Evolutionary conservation across 2,329 filamentous ascomycete species (phyloP).

Genomic region (Hortaea sp.): DNA sequence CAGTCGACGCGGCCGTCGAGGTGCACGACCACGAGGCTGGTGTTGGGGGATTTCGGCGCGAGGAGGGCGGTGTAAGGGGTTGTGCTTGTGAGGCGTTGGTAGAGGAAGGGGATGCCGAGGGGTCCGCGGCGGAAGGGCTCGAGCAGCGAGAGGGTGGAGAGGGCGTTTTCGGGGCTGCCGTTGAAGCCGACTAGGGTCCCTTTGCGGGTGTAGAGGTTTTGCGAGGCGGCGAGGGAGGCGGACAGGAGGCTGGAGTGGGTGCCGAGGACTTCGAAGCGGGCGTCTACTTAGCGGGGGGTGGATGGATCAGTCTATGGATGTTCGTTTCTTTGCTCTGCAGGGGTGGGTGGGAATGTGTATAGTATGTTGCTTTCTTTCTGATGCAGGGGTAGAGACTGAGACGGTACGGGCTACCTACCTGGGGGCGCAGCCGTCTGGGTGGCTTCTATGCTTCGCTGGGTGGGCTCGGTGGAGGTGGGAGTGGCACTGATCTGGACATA

Average conservation of each 20-base stretch:
- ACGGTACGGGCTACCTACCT: conserved; percentile 3
- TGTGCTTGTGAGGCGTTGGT: conserved; percentile 79
- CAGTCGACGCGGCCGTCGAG: conserved; percentile 92
- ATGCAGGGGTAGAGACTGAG: neutral
- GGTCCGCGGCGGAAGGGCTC: conserved; percentile 70
- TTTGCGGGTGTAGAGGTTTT: conserved; percentile 82
- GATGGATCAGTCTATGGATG: neutral
- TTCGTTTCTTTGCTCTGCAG: neutral
- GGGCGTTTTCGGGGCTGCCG: conserved; percentile 80
- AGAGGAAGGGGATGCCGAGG: conserved; percentile 86
- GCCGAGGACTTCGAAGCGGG: conserved; percentile 86
- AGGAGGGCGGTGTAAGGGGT: conserved; percentile 81
- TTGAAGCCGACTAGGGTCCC: conserved; percentile 85
- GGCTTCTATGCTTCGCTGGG: conserved; percentile 23
- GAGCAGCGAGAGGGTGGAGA: conserved; percentile 80
- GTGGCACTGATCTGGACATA: conserved; percentile 38
- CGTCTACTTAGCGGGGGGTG: conserved; percentile 52
- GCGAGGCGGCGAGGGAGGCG: conserved; percentile 83
- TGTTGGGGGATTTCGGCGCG: conserved; percentile 74
- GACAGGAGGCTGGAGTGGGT: conserved; percentile 89
- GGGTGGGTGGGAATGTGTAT: neutral
- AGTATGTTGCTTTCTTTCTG: neutral
- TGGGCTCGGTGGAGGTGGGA: conserved; percentile 29
- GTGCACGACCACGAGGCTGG: conserved; percentile 77
- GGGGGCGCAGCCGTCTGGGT: conserved; percentile 7